Evolutionary conservation across 2,329 filamentous ascomycete species (phyloP), one percentile per base, ranked within the genome.

Genomic region (Meredithiella fracta): DNA sequence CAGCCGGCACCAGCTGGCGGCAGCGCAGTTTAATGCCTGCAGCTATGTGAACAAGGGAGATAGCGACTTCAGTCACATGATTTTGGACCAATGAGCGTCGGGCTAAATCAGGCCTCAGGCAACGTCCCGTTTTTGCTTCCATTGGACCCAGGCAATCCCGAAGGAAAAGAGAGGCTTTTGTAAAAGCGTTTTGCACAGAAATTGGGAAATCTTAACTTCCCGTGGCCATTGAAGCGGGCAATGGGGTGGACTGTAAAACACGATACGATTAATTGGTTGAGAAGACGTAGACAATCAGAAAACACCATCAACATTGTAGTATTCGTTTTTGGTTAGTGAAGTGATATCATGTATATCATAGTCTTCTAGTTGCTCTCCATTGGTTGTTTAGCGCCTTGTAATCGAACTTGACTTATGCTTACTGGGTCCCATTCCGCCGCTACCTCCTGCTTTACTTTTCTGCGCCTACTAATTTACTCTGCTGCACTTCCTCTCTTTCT

Each of bases 41-140:
- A 22, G 5, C 17, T n/a, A 14, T 31, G 25, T 14, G 23, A 14
- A 17, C 47, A 34, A 34, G 20, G 52, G 40, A 50, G 42, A 34
- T 57, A 17, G 38, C 52, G 20, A 40, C 23, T 44, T 17, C 23
- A 26, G 40, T 54, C 60, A 60, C 60, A 59, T 60, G 60, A 58
- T 51, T 20, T 51, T 23, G 29, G 53, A 44, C 60, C 60, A 60
- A 60, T 60, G 54, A 60, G 60, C 38, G 55, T 60, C 58, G 60
- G 60, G 60, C 53, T 58, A 60, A 59, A 60, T 60, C 60, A 56
- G 58, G 57, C 56, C 60, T 59, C 55, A 57, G 52, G 52, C 51
- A 50, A 53, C 31, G 42, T 53, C 53, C 57, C 57, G 50, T 53
- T 56, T 56, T 54, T 42, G 37, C 25, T 53, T 50, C 42, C 50